Percentiles rank a stretch among this genome's conserved stretches.
These are phyloP conservation scores for Eucalyptus globulus DNA, from an alignment of 345 rosid species.

Conservation along the genomic window DNA sequence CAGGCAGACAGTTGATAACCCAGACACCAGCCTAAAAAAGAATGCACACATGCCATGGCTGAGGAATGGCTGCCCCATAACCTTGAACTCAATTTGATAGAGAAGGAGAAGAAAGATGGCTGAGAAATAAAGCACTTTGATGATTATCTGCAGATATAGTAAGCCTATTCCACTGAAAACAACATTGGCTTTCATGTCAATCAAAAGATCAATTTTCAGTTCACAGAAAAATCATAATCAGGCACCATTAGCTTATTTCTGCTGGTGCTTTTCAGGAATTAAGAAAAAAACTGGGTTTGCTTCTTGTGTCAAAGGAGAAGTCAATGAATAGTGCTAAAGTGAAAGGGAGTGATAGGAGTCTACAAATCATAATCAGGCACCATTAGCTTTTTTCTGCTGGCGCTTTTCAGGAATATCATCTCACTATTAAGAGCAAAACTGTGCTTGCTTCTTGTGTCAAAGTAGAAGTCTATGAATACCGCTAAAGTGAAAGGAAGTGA, in stretches of 20 bases:
- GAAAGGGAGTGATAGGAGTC: background rate
- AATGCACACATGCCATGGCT: constrained; percentile 27
- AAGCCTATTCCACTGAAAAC: background rate
- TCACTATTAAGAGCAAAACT: background rate
- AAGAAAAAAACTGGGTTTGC: background rate
- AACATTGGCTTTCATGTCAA: background rate
- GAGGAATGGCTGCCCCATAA: constrained; percentile 41
- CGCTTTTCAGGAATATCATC: background rate
- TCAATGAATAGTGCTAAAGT: background rate
- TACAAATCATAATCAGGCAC: background rate
- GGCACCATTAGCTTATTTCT: background rate
- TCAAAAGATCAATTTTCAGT: background rate
- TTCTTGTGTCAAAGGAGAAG: background rate
- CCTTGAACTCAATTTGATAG: constrained; percentile 14
- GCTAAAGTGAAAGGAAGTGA: background rate
- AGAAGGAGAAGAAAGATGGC: background rate
- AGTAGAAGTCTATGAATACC: background rate
- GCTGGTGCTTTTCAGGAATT: background rate
- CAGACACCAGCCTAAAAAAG: constrained; percentile 20
- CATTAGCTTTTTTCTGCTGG: background rate
- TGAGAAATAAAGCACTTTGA: background rate
- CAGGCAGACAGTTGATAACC: constrained; percentile 37
- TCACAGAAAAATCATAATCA: background rate
- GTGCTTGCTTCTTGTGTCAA: background rate
- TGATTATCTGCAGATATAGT: background rate